Conservation (phyloP, 768 basidiomycete genomes). For the Tulasnella sp. region DNA sequence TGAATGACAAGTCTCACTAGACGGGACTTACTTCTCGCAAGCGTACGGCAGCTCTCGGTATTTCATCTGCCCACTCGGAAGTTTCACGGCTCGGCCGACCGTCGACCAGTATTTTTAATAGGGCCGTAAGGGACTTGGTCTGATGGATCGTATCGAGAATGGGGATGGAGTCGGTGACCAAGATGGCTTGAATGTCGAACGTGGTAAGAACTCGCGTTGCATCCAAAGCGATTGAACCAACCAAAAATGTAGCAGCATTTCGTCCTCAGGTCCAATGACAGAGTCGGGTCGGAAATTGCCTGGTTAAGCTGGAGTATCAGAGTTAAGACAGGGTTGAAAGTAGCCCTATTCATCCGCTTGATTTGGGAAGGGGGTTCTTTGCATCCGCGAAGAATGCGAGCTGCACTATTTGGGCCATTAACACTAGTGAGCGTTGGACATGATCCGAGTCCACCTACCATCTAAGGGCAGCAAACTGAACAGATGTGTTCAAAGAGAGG, state of each 20-base stretch:
- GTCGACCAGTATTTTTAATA: slow-evolving; percentile 50
- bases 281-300: slow-evolving; percentile 46
- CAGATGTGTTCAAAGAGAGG: slow-evolving; percentile 67
- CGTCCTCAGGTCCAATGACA: slow-evolving; percentile 46
- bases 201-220: background rate
- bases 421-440: slow-evolving; percentile 12
- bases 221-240: slow-evolving; percentile 39
- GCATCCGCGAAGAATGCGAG: background rate
- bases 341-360: background rate
- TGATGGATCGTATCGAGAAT: slow-evolving; percentile 67
- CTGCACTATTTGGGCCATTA: background rate
- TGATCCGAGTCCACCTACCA: slow-evolving; percentile 34
- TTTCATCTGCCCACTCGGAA: slow-evolving; percentile 62
- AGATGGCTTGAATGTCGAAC: slow-evolving; percentile 46
- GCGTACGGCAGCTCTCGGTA: slow-evolving; percentile 53
- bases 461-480: slow-evolving; percentile 48
- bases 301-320: slow-evolving; percentile 69
- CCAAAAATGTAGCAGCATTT: slow-evolving; percentile 75
- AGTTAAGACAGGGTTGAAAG: slow-evolving; percentile 33
- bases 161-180: slow-evolving; percentile 65
- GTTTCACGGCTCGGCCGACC: slow-evolving; percentile 50
- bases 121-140: slow-evolving; percentile 57
- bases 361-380: background rate
- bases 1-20: background rate
- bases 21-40: slow-evolving; percentile 57